Evolutionary conservation across 805 yeast genomes (phyloP).

Genomic region (Lipomyces yamanashiensis): DNA sequence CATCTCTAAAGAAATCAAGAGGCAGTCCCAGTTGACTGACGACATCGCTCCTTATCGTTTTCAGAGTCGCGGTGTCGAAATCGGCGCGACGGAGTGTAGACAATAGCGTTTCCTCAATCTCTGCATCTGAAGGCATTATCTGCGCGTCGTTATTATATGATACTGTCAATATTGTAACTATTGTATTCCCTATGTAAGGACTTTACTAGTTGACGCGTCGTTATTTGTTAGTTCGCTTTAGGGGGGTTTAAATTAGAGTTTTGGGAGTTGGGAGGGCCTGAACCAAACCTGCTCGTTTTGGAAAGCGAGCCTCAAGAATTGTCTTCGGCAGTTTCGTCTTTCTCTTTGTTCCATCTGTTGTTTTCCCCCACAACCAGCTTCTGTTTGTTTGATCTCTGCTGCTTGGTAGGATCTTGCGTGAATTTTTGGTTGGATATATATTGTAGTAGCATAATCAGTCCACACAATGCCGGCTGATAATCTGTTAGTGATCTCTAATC

Average conservation of each 20-base stretch:
- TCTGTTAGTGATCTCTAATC: constrained; percentile 88
- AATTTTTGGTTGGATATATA: too few relatives aligned
- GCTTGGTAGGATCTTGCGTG: too few relatives aligned
- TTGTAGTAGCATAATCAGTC: neutral
- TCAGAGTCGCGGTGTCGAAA: constrained; percentile 35
- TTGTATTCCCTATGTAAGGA: neutral
- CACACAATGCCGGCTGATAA: constrained; percentile 41
- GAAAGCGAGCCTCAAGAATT: too few relatives aligned
- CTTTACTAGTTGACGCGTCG: neutral
- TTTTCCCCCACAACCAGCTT: too few relatives aligned
- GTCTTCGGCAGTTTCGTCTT: too few relatives aligned
- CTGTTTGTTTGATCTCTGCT: too few relatives aligned
- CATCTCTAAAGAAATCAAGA: constrained; percentile 30
- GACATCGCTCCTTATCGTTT: constrained; percentile 32
- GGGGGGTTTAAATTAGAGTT: too few relatives aligned
- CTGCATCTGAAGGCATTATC: neutral
- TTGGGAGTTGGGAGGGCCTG: too few relatives aligned
- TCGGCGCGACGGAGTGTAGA: constrained; percentile 33
- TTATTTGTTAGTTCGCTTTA: too few relatives aligned
- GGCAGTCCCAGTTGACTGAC: constrained; percentile 28
- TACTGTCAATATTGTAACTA: neutral
- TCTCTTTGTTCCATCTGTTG: too few relatives aligned
- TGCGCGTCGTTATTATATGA: neutral
- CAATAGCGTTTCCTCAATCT: neutral
- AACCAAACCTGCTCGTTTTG: too few relatives aligned